phyloP scores from a whole-genome alignment of 129 eudicot species.

The Flaveria bidentis region DNA sequence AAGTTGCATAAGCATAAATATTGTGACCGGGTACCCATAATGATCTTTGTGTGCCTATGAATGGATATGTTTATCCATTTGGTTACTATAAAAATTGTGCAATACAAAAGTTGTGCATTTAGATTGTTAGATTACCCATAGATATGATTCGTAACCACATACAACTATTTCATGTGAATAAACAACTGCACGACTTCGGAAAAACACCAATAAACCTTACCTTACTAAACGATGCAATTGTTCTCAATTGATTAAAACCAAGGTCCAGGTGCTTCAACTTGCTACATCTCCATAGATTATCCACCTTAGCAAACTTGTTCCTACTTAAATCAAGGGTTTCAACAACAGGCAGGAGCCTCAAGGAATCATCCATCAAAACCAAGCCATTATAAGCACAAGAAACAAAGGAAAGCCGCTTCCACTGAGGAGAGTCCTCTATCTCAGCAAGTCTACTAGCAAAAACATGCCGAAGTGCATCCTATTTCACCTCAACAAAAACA shows the following conservation, averaged over 20 bases:
- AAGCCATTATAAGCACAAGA: constrained; percentile 90
- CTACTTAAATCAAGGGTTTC: constrained; percentile 96
- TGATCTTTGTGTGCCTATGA: constrained; percentile 6
- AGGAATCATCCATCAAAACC: constrained; percentile 93
- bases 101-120: constrained; percentile 5
- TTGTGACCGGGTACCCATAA: background rate
- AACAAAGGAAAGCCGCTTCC: constrained; percentile 78
- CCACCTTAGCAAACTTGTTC: constrained; percentile 88
- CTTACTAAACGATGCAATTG: constrained; percentile 67
- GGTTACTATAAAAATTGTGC: background rate
- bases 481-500: constrained; percentile 23
- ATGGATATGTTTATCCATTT: background rate
- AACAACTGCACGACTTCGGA: background rate
- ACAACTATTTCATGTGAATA: background rate
- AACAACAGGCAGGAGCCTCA: constrained; percentile 80
- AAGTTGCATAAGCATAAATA: background rate
- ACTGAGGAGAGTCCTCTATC: constrained; percentile 81
- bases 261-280: constrained; percentile 82
- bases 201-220: constrained; percentile 34
- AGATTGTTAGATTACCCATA: constrained; percentile 7
- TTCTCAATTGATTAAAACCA: constrained; percentile 84
- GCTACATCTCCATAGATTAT: constrained; percentile 74
- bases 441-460: constrained; percentile 91
- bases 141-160: background rate
- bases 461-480: constrained; percentile 95